A percentile compares a stretch with the other conserved stretches of the same genome.
Conservation (phyloP, 1,284 basidiomycete species). For the Sporisorium exsertum region DNA sequence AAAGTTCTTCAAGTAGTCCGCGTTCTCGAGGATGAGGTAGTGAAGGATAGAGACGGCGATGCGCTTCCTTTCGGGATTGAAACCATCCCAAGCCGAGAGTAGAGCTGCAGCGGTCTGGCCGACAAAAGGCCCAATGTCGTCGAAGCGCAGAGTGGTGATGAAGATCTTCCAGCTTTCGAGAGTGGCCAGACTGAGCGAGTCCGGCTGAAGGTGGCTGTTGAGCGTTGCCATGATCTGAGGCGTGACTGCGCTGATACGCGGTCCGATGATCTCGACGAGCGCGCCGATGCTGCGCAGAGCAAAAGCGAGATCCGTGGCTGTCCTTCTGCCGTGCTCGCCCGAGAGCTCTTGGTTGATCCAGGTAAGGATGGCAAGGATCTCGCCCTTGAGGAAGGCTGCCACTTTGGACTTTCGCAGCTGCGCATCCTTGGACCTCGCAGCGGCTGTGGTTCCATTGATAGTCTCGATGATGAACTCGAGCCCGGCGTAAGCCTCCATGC, state of each 20-base stretch:
- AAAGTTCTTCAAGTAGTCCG: constrained; percentile 72
- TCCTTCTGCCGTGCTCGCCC: constrained; percentile 59
- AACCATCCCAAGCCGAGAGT: constrained; percentile 80
- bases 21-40: constrained; percentile 78
- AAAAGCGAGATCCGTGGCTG: constrained; percentile 53
- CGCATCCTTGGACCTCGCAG: constrained; percentile 20
- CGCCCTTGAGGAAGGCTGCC: constrained; percentile 53
- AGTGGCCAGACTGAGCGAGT: constrained; percentile 81
- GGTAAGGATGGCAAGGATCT: constrained; percentile 64
- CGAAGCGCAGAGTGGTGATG: constrained; percentile 77
- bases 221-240: constrained; percentile 88
- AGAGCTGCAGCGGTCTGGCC: constrained; percentile 89
- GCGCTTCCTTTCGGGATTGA: constrained; percentile 74
- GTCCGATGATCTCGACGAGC: constrained; percentile 79
- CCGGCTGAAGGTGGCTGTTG: constrained; percentile 83
- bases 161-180: constrained; percentile 86
- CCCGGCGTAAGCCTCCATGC: constrained; percentile 51
- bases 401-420: constrained; percentile 33
- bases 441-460: constrained; percentile 27
- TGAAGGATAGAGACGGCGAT: constrained; percentile 77
- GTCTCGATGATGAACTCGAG: constrained; percentile 59
- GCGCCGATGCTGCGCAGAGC: constrained; percentile 78
- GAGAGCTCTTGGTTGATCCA: constrained; percentile 67
- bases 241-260: constrained; percentile 55
- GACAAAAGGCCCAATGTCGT: constrained; percentile 85